phyloP scores from a whole-genome alignment of 148 eudicot species.

The Chenopodium berlandieri region DNA sequence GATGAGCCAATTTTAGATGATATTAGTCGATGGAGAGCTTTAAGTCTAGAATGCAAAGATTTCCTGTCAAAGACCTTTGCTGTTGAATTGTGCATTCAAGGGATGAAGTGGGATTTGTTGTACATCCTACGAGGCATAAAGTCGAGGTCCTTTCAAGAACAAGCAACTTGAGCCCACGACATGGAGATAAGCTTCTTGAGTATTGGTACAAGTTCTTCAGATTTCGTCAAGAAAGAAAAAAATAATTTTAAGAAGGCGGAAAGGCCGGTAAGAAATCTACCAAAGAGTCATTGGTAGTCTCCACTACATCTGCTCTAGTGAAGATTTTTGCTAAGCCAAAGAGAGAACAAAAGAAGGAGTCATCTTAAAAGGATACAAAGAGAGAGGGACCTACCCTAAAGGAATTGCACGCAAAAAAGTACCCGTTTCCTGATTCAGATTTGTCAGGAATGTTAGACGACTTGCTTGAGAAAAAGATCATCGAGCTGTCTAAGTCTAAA shows the following conservation, averaged over 20 bases:
- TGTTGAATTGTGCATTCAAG: neutral
- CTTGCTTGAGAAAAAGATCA: neutral
- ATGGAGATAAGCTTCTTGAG: neutral
- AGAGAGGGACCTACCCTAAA: neutral
- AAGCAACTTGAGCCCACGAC: neutral
- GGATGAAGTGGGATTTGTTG: neutral
- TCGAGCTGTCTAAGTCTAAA: neutral
- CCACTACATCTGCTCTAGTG: neutral
- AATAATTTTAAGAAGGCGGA: neutral
- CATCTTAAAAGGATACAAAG: neutral
- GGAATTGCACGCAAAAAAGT: slow-evolving; percentile 16
- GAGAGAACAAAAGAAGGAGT: neutral
- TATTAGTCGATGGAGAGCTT: neutral
- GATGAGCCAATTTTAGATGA: neutral
- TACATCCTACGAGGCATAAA: neutral
- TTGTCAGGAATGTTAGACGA: slow-evolving; percentile 14
- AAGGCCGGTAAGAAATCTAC: neutral
- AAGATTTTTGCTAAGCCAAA: neutral
- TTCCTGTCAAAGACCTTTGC: neutral
- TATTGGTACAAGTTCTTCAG: neutral
- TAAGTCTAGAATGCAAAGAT: neutral
- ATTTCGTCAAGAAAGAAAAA: neutral
- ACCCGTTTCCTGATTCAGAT: slow-evolving; percentile 12
- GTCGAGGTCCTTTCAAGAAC: neutral
- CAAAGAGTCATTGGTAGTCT: neutral